Conservation (phyloP, 1,284 basidiomycete species). For the Sparassis latifolia region DNA sequence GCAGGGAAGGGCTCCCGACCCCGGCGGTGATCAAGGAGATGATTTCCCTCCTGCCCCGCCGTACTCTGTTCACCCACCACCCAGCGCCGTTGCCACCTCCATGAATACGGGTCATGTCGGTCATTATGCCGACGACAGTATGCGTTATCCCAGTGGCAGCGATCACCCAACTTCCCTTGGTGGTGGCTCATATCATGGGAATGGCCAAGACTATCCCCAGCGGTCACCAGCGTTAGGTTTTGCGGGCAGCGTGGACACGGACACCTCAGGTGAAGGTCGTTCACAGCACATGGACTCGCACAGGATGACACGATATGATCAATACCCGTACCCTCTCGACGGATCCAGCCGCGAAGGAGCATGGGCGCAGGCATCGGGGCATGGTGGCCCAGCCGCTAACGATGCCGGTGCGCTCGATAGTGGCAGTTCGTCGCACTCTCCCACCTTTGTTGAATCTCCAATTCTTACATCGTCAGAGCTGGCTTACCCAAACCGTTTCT, state of each 20-base stretch:
- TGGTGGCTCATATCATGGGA: constrained; percentile 35
- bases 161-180: constrained; percentile 33
- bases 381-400: constrained; percentile 31
- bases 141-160: constrained; percentile 39
- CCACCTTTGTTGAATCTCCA: constrained; percentile 50
- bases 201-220: constrained; percentile 33
- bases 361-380: constrained; percentile 41
- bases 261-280: constrained; percentile 31
- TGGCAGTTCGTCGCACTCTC: constrained; percentile 45
- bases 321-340: constrained; percentile 47
- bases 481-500: constrained; percentile 44
- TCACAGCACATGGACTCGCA: constrained; percentile 31
- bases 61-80: constrained; percentile 27
- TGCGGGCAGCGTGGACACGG: constrained; percentile 32
- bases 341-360: constrained; percentile 42
- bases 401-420: constrained; percentile 37
- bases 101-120: constrained; percentile 15
- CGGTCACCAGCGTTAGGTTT: constrained; percentile 46
- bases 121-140: constrained; percentile 21
- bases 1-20: constrained; percentile 48
- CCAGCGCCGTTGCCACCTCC: constrained; percentile 21
- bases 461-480: constrained; percentile 52
- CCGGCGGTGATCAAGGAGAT: constrained; percentile 44
- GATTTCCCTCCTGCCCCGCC: constrained; percentile 52
- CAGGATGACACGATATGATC: constrained; percentile 45